phyloP scores from a whole-genome alignment of 345 rosid species.

The Salix suchowensis region DNA sequence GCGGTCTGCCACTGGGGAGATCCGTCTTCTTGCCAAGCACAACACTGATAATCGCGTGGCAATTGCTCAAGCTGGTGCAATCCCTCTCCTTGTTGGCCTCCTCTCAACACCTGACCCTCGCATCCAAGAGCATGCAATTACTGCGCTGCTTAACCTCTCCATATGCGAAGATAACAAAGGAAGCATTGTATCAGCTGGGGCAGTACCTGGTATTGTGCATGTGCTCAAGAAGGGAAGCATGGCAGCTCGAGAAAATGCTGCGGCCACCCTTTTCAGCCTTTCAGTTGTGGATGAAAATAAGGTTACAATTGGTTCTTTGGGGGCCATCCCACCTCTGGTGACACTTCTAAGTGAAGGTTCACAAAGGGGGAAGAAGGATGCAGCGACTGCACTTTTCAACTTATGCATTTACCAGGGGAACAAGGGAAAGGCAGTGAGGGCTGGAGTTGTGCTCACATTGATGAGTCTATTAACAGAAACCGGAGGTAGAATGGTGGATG shows the following conservation, averaged over 20 bases:
- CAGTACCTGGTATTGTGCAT: conserved; percentile 88
- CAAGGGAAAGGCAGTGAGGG: conserved; percentile 94
- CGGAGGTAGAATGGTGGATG: conserved; percentile 48
- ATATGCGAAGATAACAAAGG: conserved; percentile 96
- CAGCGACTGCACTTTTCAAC: conserved; percentile 96
- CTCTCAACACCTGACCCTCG: conserved; percentile 81
- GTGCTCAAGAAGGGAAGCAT: conserved; percentile 96
- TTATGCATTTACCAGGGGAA: conserved; percentile 96
- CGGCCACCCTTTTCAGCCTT: conserved; percentile 95
- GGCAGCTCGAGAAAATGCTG: conserved; percentile 99
- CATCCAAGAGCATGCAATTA: conserved; percentile 92
- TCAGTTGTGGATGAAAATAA: conserved; percentile 92
- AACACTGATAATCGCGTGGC: conserved; percentile 96
- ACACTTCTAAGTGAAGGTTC: conserved; percentile 79
- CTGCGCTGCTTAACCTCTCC: conserved; percentile 92
- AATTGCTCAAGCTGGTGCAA: conserved; percentile 97
- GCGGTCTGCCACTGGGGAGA: conserved; percentile 80
- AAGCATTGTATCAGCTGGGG: conserved; percentile 74
- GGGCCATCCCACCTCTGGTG: conserved; percentile 89
- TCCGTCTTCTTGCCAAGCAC: conserved; percentile 95
- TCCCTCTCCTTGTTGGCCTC: conserved; percentile 80
- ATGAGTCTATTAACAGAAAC: conserved; percentile 36
- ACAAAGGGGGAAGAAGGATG: conserved; percentile 95
- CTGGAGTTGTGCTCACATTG: conserved; percentile 48
- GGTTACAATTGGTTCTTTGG: conserved; percentile 76